Percentiles rank a stretch among this genome's conserved stretches.
These are phyloP conservation scores for Rusavskia elegans DNA, from an alignment of 495 filamentous ascomycete genomes.

Conservation along the genomic window DNA sequence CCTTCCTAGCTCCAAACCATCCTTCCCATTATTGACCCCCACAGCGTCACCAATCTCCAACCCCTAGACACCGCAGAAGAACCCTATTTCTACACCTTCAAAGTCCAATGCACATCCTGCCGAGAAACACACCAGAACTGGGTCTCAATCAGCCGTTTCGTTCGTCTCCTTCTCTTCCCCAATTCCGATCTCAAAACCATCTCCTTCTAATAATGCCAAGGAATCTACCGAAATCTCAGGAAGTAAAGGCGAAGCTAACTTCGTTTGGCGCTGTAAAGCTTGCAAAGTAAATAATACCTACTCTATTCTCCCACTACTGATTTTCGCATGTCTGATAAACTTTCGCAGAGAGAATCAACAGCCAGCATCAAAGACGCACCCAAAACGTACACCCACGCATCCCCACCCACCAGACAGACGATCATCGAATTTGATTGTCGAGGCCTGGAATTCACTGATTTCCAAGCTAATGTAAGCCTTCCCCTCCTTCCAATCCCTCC, in stretches of 20 bases:
- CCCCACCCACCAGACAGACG: conserved; percentile 56
- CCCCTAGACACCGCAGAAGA: conserved; percentile 65
- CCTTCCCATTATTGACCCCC: neutral
- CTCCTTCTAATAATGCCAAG: conserved; percentile 23
- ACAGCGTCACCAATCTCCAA: conserved; percentile 73
- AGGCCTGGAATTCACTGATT: conserved; percentile 81
- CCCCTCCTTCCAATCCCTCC: neutral
- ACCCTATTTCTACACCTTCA: conserved; percentile 92
- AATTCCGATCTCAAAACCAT: neutral
- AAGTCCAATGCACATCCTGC: conserved; percentile 91
- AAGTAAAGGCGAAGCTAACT: conserved; percentile 88
- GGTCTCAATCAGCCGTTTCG: conserved; percentile 77
- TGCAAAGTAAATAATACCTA: conserved; percentile 49
- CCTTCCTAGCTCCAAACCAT: neutral
- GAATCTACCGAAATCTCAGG: conserved; percentile 76
- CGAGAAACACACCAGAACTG: conserved; percentile 79
- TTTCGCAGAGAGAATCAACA: conserved; percentile 40
- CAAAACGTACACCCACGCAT: conserved; percentile 45
- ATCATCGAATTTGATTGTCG: conserved; percentile 86
- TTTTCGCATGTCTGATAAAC: neutral
- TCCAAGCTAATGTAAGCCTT: conserved; percentile 60
- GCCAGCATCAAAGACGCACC: conserved; percentile 60
- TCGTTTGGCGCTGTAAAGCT: conserved; percentile 93
- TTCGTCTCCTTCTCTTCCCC: conserved; percentile 16
- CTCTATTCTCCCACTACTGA: neutral